These are phyloP conservation scores for Aeschynomene evenia DNA, from an alignment of 306 rosid species.

Conservation along the genomic window DNA sequence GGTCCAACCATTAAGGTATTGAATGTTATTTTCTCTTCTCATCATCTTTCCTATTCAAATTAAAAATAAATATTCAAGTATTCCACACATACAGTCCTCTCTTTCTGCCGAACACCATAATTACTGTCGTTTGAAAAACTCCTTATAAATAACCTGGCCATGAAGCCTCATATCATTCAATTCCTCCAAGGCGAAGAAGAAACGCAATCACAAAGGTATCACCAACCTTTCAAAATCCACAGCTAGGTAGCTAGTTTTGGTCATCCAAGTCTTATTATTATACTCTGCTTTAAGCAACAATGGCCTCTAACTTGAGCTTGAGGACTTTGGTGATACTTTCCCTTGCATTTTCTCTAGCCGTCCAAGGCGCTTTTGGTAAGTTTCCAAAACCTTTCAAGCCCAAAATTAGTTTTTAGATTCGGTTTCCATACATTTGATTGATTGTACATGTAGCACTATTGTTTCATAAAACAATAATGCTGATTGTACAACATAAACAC, in stretches of 20 bases:
- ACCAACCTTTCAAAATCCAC: background rate
- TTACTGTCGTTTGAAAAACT: background rate
- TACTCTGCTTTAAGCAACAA: constrained; percentile 19
- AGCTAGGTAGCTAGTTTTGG: constrained; percentile 22
- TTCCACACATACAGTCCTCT: background rate
- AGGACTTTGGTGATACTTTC: constrained; percentile 28
- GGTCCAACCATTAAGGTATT: too few relatives aligned
- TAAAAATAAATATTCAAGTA: too few relatives aligned
- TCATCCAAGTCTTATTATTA: background rate
- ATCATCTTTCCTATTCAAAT: background rate
- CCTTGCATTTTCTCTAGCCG: constrained; percentile 43
- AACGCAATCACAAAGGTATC: background rate
- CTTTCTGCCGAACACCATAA: background rate
- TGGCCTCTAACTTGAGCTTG: constrained; percentile 52
- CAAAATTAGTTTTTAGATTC: too few relatives aligned
- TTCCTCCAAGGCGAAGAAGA: constrained; percentile 13
- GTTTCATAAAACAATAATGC: too few relatives aligned
- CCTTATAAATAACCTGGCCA: constrained; percentile 38
- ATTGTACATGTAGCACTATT: too few relatives aligned
- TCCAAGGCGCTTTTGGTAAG: constrained; percentile 61
- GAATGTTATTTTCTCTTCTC: background rate
- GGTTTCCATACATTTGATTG: too few relatives aligned
- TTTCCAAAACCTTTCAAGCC: background rate
- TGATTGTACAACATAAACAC: too few relatives aligned
- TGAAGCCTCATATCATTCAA: constrained; percentile 20